phyloP scores from a whole-genome alignment of 306 rosid genomes.

The Cucumis cinereus region DNA sequence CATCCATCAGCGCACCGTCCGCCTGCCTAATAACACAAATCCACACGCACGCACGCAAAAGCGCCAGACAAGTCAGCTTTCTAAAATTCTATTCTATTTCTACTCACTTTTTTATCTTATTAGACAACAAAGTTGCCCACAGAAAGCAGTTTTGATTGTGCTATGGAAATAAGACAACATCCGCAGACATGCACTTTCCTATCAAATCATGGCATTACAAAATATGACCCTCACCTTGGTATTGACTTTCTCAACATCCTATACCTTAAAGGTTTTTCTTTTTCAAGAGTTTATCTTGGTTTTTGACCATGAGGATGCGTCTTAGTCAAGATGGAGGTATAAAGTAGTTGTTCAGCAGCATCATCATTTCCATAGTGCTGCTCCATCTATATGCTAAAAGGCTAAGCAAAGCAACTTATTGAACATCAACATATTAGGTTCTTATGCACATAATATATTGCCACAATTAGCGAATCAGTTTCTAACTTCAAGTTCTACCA shows the following conservation, averaged over 20 bases:
- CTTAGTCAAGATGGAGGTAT: neutral
- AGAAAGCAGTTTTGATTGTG: neutral
- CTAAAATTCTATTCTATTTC: neutral
- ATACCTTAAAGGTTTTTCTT: neutral
- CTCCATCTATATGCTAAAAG: neutral
- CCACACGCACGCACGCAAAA: neutral
- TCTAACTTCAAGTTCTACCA: neutral
- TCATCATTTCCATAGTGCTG: neutral
- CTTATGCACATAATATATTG: neutral
- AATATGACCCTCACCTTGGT: neutral
- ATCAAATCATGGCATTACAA: constrained; percentile 5
- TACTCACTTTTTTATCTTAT: neutral
- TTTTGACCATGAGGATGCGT: neutral
- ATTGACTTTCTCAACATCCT: constrained; percentile 1
- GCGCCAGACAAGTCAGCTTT: neutral
- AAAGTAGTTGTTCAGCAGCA: neutral
- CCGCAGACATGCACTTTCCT: neutral
- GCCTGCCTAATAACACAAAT: neutral
- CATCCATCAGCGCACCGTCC: neutral
- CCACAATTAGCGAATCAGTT: neutral
- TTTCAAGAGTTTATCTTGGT: neutral
- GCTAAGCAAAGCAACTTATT: neutral
- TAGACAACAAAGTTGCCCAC: neutral
- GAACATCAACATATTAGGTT: constrained; percentile 6
- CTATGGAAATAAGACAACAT: neutral